These are phyloP conservation scores for Colletotrichum neosansevieriae DNA, from an alignment of 2,329 filamentous ascomycete genomes.

Conservation along the genomic window DNA sequence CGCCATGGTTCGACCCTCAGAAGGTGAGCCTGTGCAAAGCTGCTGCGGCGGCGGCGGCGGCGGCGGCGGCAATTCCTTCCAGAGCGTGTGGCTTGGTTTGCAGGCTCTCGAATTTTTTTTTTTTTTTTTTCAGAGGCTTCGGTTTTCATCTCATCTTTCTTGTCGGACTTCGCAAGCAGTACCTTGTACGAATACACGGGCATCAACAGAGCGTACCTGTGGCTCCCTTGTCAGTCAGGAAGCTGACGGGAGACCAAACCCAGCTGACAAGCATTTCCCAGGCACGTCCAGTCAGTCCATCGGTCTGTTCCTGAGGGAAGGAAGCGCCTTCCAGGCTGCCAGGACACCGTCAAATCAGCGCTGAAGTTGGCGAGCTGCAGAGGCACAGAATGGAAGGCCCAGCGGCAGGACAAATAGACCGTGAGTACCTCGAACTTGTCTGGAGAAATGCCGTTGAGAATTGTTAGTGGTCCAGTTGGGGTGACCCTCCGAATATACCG, in stretches of 20 bases:
- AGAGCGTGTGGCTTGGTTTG: conserved; percentile 5
- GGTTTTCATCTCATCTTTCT: conserved; percentile 20
- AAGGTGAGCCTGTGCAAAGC: no score
- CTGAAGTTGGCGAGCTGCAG: no score
- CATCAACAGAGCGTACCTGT: neutral
- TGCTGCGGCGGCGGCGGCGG: no score
- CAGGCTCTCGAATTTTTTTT: conserved; percentile 7
- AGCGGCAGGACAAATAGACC: conserved; percentile 15
- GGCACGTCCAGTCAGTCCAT: neutral
- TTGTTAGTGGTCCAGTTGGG: conserved; percentile 23
- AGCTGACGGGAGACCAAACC: conserved; percentile 31
- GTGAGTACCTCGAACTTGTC: neutral
- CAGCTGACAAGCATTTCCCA: conserved; percentile 20
- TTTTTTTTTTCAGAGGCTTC: conserved; percentile 10
- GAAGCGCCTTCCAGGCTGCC: neutral
- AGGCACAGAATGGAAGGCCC: no score
- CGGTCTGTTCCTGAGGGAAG: conserved; percentile 4
- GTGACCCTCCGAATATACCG: conserved; percentile 22
- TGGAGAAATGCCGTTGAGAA: conserved; percentile 15
- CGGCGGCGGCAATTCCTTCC: neutral
- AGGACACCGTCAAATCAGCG: no score
- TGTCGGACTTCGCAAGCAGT: neutral
- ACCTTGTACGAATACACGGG: neutral
- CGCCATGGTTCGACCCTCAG: neutral
- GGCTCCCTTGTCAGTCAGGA: conserved; percentile 25